Base-by-base conservation (phyloP, 352 stramenopile species). In the Phytophthora ramorum region DNA sequence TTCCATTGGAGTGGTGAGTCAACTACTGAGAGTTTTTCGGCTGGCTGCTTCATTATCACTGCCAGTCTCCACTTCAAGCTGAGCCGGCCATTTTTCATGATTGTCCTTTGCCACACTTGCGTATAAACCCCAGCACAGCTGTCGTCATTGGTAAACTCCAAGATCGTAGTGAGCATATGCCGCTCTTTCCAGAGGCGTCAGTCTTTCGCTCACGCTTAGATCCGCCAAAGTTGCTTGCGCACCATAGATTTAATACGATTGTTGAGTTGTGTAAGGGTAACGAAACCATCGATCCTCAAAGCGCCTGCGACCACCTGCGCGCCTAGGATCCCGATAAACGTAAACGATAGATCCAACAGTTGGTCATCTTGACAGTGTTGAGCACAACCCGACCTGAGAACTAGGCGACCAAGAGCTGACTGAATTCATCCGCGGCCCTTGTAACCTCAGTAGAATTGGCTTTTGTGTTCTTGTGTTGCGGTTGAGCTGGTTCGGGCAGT, bases 261-360 rank as follows among this genome's bases (percentile, higher is more conserved):
- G n/a, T 73, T 78, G 8, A 82, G 64, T 35, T 71, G 58, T 19
- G 68, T 79, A 13, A 83, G 71, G 28, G 64, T 71, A 3, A 71
- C 34, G 28, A 74, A 80, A 24, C 55, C 48, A 14, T 68, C 55
- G 40, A 81, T 81, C 19, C 47, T 64, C 12, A 82, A 63, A 14
- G 76, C 66, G 17, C 71, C 58, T 6, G 76, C 73, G 14, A 83
- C 43, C 17, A 81, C 59, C 48, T 78, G 70, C 3, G 72, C 63
- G 0, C 64, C 60, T 3, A 63, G 47, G 46, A 78, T 77, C 10
- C 74, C 71, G 24, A 75, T 66, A 41, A 81, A 77, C 14, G 71
- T 71, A 43, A 79, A 82, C n/a, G 76, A 79, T 13, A 85, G 56
- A 28, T 85, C 76, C 24, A 85, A 32, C 66, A 47, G 22, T 73